Base-by-base conservation (phyloP, 2,329 filamentous ascomycete species). In the Alternaria ventricosa region DNA sequence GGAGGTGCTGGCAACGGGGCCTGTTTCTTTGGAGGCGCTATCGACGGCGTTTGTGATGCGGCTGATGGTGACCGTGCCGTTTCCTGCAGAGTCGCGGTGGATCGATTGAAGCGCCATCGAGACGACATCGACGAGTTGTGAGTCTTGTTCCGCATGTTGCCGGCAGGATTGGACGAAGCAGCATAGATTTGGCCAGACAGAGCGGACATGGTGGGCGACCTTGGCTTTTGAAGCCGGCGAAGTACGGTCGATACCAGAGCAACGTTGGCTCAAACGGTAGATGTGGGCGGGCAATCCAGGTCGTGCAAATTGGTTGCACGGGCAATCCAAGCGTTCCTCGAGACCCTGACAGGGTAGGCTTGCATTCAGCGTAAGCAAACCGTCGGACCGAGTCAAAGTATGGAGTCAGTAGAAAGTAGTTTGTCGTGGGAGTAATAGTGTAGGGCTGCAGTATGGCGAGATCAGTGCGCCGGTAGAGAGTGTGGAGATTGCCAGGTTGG, bases 101-200 rank as follows among this genome's bases (percentile, higher is more conserved):
- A 75, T 49, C 77, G 75, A 54, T 72, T 74, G 50, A 79, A 77
- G 56, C 78, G 77, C 79, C 78, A 80, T 74, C 78, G 75, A 55
- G 75, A 79, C 15, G 69, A 71, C 9, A 71, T 70, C 45, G 72
- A 62, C 23, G 58, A 62, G 53, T 71, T 69, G 18, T 71, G 66
- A 15, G 69, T 47, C 43, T 71, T 67, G 57, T 65, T 74, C 60
- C 71, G 75, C 65, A 70, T 55, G 60, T 63, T 72, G 60, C 63
- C 66, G 57, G 63, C 59, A 20, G 66, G 55, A 60, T 61, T 66
- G 51, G 65, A 53, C 47, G 66, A 47, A 57, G 73, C 71, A 54
- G 57, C 55, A 41, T 68, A 56, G 15, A 55, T 62, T 41, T 57
- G 66, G n/a, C 46, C 60, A 53, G 66, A 66, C 53, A 70, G 18